These are phyloP conservation scores for Spizellomyces punctatus DNA, from an alignment of 192 early-diverging fungal species.

Conservation along the genomic window DNA sequence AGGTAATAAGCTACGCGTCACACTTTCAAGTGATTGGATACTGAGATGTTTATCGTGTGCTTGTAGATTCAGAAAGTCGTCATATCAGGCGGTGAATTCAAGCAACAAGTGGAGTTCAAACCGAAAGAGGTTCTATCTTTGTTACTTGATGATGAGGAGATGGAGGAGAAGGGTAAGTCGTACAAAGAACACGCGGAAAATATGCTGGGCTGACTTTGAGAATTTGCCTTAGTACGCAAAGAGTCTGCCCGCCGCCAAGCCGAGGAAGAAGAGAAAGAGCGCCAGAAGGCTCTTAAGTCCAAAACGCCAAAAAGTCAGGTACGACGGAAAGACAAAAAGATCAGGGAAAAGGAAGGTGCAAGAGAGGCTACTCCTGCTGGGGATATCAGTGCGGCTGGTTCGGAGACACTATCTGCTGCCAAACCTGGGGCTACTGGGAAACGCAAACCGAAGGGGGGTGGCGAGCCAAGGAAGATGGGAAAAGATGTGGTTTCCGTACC, in stretches of 20 bases:
- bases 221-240: constrained; percentile 14
- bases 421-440: too few species aligned
- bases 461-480: too few species aligned
- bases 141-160: constrained; percentile 74
- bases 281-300: constrained; percentile 10
- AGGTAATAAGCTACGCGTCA: constrained; percentile 40
- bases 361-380: too few species aligned
- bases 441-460: too few species aligned
- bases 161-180: constrained; percentile 33
- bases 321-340: too few species aligned
- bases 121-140: constrained; percentile 87
- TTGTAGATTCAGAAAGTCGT: constrained; percentile 82
- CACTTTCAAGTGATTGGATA: not conserved
- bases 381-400: too few species aligned
- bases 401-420: too few species aligned
- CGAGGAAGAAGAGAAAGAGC: constrained; percentile 24
- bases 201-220: not conserved
- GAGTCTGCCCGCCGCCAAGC: not conserved
- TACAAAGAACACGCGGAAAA: not conserved
- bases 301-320: not conserved
- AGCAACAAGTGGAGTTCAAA: constrained; percentile 77
- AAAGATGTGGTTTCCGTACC: too few species aligned
- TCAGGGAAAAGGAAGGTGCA: too few species aligned
- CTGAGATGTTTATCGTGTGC: not conserved
- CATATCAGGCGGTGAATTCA: constrained; percentile 87